These are phyloP conservation scores for Colletotrichum incanum DNA, from an alignment of 2,329 filamentous ascomycete species.

Conservation along the genomic window DNA sequence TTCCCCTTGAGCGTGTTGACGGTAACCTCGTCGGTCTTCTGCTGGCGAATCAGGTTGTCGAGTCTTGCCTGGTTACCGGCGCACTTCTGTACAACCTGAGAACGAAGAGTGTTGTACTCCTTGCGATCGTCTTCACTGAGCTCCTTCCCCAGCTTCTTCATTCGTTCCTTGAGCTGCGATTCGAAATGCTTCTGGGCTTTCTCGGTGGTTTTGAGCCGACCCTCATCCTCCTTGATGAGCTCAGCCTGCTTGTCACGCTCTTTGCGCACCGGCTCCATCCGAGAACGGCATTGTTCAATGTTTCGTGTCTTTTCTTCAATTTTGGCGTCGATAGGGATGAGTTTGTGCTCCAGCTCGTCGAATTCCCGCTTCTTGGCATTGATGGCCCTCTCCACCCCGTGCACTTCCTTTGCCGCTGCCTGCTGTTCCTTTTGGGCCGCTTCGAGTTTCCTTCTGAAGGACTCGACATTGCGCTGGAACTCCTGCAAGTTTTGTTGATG, in stretches of 20 bases:
- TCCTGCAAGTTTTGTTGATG: constrained; percentile 97
- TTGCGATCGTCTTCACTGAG: constrained; percentile 89
- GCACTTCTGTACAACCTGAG: constrained; percentile 87
- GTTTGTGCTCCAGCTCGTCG: constrained; percentile 86
- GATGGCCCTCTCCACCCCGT: constrained; percentile 87
- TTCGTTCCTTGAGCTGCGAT: constrained; percentile 85
- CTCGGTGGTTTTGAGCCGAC: constrained; percentile 86
- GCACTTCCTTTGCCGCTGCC: constrained; percentile 81
- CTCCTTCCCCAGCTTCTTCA: constrained; percentile 89
- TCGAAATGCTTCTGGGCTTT: constrained; percentile 93
- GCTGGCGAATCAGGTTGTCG: constrained; percentile 88
- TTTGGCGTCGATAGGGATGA: constrained; percentile 94
- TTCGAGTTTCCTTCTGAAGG: constrained; percentile 85
- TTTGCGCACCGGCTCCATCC: constrained; percentile 80
- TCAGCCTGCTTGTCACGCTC: constrained; percentile 82
- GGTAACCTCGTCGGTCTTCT: constrained; percentile 92
- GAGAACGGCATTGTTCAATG: constrained; percentile 76
- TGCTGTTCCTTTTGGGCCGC: constrained; percentile 88
- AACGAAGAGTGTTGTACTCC: constrained; percentile 88
- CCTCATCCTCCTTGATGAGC: constrained; percentile 81
- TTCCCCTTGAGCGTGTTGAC: constrained; percentile 91
- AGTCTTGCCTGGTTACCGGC: constrained; percentile 86
- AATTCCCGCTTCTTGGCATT: constrained; percentile 89
- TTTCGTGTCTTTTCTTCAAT: constrained; percentile 83
- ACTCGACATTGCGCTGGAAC: constrained; percentile 88